phyloP scores from a whole-genome alignment of 106 monocot species.

The Acorus calamus region DNA sequence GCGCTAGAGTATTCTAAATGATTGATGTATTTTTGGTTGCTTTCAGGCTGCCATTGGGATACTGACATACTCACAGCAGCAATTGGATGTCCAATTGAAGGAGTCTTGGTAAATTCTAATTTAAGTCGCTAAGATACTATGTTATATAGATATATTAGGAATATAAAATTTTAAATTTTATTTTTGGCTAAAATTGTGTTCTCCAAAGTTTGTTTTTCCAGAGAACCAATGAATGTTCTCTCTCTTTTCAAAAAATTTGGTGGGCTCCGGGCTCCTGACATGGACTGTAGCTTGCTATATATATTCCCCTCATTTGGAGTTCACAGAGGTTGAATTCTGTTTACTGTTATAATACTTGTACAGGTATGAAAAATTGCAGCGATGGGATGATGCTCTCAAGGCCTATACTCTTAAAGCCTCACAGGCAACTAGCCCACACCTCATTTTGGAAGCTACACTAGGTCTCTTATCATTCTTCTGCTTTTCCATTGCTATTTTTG shows the following conservation, averaged over 20 bases:
- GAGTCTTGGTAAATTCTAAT: conserved; percentile 70
- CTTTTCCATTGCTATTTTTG: too few relatives aligned
- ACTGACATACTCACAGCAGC: conserved; percentile 87
- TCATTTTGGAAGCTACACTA: conserved; percentile 83
- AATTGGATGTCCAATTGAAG: conserved; percentile 92
- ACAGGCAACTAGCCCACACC: conserved; percentile 55
- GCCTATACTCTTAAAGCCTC: conserved; percentile 85
- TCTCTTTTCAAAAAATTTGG: too few relatives aligned
- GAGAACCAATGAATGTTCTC: too few relatives aligned
- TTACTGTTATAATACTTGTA: too few relatives aligned
- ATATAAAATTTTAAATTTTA: too few relatives aligned
- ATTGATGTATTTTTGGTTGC: neutral
- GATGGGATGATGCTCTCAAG: conserved; percentile 97
- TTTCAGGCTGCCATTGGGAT: conserved; percentile 92
- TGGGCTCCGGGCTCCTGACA: too few relatives aligned
- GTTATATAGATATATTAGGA: too few relatives aligned
- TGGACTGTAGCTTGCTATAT: too few relatives aligned
- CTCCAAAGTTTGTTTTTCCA: conserved; percentile 1
- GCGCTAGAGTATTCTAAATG: neutral
- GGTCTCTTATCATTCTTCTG: conserved; percentile 17
- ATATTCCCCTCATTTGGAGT: too few relatives aligned
- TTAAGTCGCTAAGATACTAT: too few relatives aligned
- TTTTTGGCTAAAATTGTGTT: neutral
- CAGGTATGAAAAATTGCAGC: conserved; percentile 97
- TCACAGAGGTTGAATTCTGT: too few relatives aligned